Evolutionary conservation across 2,329 filamentous ascomycete genomes (phyloP).

Genomic region (Exophiala calicioides): DNA sequence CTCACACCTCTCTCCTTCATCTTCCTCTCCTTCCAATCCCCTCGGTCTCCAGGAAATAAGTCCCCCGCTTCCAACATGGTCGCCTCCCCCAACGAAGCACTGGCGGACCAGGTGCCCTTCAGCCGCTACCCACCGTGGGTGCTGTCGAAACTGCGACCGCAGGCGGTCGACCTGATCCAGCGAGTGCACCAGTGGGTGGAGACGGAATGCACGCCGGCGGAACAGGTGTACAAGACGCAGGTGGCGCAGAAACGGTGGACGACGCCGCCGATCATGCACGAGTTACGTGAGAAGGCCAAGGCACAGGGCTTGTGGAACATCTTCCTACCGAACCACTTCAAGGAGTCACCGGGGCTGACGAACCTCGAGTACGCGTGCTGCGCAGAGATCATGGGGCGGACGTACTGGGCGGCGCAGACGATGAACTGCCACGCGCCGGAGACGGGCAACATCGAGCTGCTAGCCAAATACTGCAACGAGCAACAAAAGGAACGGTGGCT

Average conservation of each 20-base stretch:
- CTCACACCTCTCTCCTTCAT: no score
- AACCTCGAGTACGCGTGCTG: constrained; percentile 90
- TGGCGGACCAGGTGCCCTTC: no score
- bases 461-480: constrained; percentile 67
- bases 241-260: constrained; percentile 72
- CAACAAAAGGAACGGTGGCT: constrained; percentile 68
- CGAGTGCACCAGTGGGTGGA: constrained; percentile 82
- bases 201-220: constrained; percentile 79
- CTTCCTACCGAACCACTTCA: constrained; percentile 86
- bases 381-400: constrained; percentile 84
- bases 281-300: constrained; percentile 74
- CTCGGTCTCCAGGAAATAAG: no score
- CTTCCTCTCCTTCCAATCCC: no score
- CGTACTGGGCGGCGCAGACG: constrained; percentile 56
- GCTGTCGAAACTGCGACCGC: constrained; percentile 30
- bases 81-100: no score
- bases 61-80: no score
- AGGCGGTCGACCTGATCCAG: constrained; percentile 46
- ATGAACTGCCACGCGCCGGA: constrained; percentile 81
- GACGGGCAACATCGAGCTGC: constrained; percentile 83
- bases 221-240: constrained; percentile 72
- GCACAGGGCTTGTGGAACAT: constrained; percentile 84
- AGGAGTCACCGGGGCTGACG: constrained; percentile 80
- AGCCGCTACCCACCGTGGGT: not conserved
- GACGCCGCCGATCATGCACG: constrained; percentile 70